phyloP scores from a whole-genome alignment of 2,329 filamentous ascomycete genomes.

The Alternaria brassicicola region DNA sequence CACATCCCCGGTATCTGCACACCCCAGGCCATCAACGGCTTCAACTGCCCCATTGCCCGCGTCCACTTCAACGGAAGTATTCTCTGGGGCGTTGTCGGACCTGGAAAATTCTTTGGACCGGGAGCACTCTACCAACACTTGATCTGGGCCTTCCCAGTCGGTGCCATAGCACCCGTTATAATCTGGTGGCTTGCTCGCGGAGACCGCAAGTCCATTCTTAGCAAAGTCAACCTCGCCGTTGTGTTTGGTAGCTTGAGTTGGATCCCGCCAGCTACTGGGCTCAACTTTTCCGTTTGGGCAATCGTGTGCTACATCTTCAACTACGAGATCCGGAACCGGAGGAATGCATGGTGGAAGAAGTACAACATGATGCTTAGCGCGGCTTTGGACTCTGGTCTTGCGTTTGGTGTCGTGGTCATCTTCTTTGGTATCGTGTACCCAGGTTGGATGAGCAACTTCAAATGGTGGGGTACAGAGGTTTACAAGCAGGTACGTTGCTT shows the following conservation, averaged over 20 bases:
- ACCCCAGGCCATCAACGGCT: constrained; percentile 78
- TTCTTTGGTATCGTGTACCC: constrained; percentile 90
- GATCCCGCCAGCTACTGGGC: constrained; percentile 81
- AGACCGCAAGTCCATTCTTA: constrained; percentile 65
- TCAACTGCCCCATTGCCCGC: constrained; percentile 83
- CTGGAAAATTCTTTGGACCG: constrained; percentile 79
- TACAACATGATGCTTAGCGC: constrained; percentile 90
- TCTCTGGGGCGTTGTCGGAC: constrained; percentile 87
- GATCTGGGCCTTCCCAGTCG: constrained; percentile 81
- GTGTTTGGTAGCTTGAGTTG: constrained; percentile 82
- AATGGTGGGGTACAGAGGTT: constrained; percentile 88
- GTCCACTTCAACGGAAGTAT: constrained; percentile 92
- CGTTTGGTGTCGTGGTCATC: constrained; percentile 80
- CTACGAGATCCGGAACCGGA: constrained; percentile 71
- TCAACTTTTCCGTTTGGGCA: constrained; percentile 89
- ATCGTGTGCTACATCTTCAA: constrained; percentile 87
- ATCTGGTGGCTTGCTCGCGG: constrained; percentile 73
- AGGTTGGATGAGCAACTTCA: constrained; percentile 72
- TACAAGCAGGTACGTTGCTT: constrained; percentile 66
- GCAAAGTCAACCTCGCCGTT: constrained; percentile 81
- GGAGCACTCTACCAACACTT: constrained; percentile 75
- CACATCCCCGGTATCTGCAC: constrained; percentile 81
- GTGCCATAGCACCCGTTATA: constrained; percentile 73
- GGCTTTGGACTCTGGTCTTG: constrained; percentile 80
- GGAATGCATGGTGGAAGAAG: constrained; percentile 82